Base-by-base conservation (phyloP, 352 stramenopile species). In the Phytophthora multivora region DNA sequence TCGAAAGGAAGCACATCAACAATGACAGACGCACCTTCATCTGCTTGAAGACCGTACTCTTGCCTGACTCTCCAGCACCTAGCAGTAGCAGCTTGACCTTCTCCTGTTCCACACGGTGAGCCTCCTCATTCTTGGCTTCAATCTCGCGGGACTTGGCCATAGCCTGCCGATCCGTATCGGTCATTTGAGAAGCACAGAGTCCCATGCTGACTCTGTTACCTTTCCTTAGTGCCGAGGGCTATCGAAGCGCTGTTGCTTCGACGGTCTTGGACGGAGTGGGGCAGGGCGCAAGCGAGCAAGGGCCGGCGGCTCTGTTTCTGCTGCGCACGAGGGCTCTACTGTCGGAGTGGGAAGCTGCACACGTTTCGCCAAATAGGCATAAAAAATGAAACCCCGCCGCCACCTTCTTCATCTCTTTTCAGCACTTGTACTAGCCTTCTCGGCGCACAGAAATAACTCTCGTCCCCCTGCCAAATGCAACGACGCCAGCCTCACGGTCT, bases 81-180 rank as follows among this genome's bases (percentile, higher is more conserved):
- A 99, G 78, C 28, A 98, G 75, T 21, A 99, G 73, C 45, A 99
- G 79, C 81, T 98, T 99, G 52, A 99, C 93, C 66, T 98, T 98
- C 55, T 93, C 83, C 53, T 91, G 83, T 62, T 93, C 83, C 13
- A 80, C 81, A 9, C 81, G 81, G 23, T 93, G 83, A 10, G 81
- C 83, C 53, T 91, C 81, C 60, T 90, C 83, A 47, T 92, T 92
- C 60, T 90, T 90, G 38, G 78, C 73, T 56, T 92, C 83, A 55
- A 93, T 78, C 28, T 93, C 83, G 18, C 79, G 80, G 16, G 81
- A 90, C 69, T 93, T 90, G 50, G 71, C 73, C 61, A 85, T 88
- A 28, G 75, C 74, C 45, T 71, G 65, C 54, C 84, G 84, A 71
- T 90, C 83, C n/a, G 39, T 51, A 42, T 89, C 79, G n/a, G 19